Evolutionary conservation across 345 rosid species (phyloP).

Genomic region (Orychophragmus violaceus): DNA sequence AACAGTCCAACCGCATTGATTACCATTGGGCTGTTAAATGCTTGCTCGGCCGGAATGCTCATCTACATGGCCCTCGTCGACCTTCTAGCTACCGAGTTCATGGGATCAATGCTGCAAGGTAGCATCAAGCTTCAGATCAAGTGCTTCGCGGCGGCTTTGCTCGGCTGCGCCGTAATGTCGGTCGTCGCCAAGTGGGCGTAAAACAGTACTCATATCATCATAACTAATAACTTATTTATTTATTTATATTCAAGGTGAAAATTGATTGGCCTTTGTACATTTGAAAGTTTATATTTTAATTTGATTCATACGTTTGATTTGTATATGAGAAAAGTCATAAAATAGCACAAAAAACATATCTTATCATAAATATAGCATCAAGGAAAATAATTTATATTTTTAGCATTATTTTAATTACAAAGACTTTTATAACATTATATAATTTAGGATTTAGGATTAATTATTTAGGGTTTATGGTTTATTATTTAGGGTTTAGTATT

Average conservation of each 20-base stretch:
- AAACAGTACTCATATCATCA: neutral
- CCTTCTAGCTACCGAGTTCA: constrained; percentile 55
- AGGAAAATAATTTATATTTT: no score
- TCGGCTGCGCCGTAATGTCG: constrained; percentile 69
- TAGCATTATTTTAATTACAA: no score
- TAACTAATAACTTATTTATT: neutral
- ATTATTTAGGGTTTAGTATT: no score
- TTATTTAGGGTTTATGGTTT: no score
- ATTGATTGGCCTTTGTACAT: neutral
- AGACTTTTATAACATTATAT: no score
- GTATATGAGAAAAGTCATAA: no score
- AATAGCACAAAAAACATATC: no score
- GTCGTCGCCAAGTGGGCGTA: constrained; percentile 71
- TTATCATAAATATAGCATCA: no score
- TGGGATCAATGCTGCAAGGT: constrained; percentile 67
- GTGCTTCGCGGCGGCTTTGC: constrained; percentile 45
- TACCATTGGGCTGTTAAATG: constrained; percentile 57
- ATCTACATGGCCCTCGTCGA: constrained; percentile 81
- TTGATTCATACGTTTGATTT: neutral
- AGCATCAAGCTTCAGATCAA: constrained; percentile 57
- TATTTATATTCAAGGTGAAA: neutral
- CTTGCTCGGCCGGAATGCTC: constrained; percentile 64
- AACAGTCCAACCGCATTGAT: constrained; percentile 56
- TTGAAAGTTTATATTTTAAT: neutral
- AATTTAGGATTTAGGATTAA: no score